Base-by-base conservation (phyloP, 306 rosid genomes). In the Cicer cuneatum region DNA sequence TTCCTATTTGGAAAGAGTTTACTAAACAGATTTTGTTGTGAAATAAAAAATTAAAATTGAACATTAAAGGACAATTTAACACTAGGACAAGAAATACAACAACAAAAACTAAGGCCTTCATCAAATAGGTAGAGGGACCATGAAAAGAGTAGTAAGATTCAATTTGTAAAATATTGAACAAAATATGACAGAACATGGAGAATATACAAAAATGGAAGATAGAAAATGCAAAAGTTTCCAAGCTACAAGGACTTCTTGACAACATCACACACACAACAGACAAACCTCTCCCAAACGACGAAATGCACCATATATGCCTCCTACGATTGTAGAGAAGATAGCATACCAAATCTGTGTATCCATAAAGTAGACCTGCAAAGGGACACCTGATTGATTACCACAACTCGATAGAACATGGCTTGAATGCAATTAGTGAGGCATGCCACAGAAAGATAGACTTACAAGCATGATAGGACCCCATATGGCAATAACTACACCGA, bases 271-370 rank as follows among this genome's bases (percentile, higher is more conserved):
- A 39, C 8, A 49, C 48, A 48, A 29, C n/a, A 59, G 83, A 88
- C 89, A 54, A 86, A 94, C 97, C 99, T 94, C 99, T 82, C 99
- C 97, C 79, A 94, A 85, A 60, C 95, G 95, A 49, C 96, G 87
- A 85, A 91, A 91, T 78, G 99, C 99, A 75, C 99, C 99, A 80
- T 90, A 90, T 72, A 94, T 81, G 72, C 99, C 99, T 61, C 99
- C 99, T 35, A 83, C 90, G 46, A 94, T 73, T 61, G 99, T 94
- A 78, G 95, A 89, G 83, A 80, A 94, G 68, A 94, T 94, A 80
- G 99, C 96, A 88, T 90, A 94, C 99, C 99, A 94, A 76, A 94
- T 94, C 83, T 94, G 99, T 24, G 94, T 89, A 84, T 94, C 98
- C 97, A 94, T 94, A 83, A 94, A 94, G 87, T 94, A 94, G 68